These are phyloP conservation scores for Scortechinia acanthostroma DNA, from an alignment of 2,329 filamentous ascomycete genomes.

Conservation along the genomic window DNA sequence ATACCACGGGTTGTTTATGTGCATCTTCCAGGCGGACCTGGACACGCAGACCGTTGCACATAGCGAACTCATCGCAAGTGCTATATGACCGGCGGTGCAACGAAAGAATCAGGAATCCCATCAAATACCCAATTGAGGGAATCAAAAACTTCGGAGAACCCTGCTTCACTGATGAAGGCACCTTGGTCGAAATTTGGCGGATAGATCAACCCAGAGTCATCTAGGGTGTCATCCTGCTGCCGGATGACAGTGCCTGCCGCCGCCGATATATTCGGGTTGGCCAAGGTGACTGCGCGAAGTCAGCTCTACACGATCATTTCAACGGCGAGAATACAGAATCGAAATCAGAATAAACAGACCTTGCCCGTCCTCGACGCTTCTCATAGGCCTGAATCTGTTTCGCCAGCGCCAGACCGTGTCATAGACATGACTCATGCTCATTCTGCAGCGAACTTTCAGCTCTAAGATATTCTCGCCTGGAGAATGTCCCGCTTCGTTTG, in stretches of 20 bases:
- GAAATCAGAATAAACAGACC: slow-evolving; percentile 2
- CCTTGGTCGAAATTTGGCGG: neutral
- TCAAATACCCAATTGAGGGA: slow-evolving; percentile 1
- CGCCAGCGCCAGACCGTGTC: slow-evolving; percentile 65
- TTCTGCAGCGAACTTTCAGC: slow-evolving; percentile 58
- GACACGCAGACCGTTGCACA: too few relatives aligned
- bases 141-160: slow-evolving; percentile 2
- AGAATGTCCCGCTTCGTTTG: slow-evolving; percentile 7
- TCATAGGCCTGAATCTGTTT: slow-evolving; percentile 17
- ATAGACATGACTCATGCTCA: slow-evolving; percentile 62
- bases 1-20: too few relatives aligned
- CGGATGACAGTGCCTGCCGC: slow-evolving; percentile 6
- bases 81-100: slow-evolving; percentile 22
- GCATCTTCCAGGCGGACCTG: too few relatives aligned
- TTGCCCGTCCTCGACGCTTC: slow-evolving; percentile 8
- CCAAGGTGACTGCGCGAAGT: neutral
- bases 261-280: neutral
- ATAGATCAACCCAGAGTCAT: neutral
- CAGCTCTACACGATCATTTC: too few relatives aligned
- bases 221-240: slow-evolving; percentile 8
- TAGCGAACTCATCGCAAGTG: too few relatives aligned
- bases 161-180: neutral
- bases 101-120: slow-evolving; percentile 11
- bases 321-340: neutral
- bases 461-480: slow-evolving; percentile 36